Conservation (phyloP, 345 rosid genomes). For the Ailanthus altissimus region DNA sequence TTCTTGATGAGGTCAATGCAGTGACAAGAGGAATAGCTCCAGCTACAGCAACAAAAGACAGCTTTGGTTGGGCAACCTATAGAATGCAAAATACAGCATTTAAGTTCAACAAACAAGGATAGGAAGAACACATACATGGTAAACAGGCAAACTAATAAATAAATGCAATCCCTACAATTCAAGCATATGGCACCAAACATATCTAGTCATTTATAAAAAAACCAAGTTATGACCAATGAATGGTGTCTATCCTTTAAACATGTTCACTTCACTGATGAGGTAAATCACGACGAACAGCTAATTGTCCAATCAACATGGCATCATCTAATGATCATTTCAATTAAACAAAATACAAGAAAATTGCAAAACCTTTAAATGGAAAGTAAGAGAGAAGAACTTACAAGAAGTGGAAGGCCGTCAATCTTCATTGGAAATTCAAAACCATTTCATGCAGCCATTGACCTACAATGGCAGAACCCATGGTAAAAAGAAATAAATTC, state of each 20-base stretch:
- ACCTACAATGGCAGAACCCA: constrained; percentile 37
- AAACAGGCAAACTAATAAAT: neutral
- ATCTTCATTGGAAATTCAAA: constrained; percentile 62
- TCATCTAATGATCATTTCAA: neutral
- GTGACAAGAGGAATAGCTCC: constrained; percentile 73
- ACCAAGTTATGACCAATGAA: neutral
- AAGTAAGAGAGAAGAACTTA: constrained; percentile 41
- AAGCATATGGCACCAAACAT: neutral
- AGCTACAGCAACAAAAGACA: constrained; percentile 74
- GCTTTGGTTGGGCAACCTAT: constrained; percentile 64
- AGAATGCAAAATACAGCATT: constrained; percentile 12
- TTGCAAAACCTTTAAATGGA: neutral
- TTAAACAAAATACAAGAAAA: constrained; percentile 10
- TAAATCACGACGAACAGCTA: neutral
- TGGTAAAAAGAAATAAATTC: constrained; percentile 3
- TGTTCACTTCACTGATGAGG: neutral
- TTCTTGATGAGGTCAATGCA: constrained; percentile 45
- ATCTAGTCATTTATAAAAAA: neutral
- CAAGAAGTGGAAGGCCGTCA: constrained; percentile 51
- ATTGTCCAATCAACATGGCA: neutral
- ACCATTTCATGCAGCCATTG: constrained; percentile 85
- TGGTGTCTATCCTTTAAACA: neutral
- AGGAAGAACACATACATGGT: neutral
- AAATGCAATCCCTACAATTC: neutral
- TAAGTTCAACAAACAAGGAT: constrained; percentile 2